Evolutionary conservation across 352 stramenopile species (phyloP).

Genomic region (Elongisporangium senticosum): DNA sequence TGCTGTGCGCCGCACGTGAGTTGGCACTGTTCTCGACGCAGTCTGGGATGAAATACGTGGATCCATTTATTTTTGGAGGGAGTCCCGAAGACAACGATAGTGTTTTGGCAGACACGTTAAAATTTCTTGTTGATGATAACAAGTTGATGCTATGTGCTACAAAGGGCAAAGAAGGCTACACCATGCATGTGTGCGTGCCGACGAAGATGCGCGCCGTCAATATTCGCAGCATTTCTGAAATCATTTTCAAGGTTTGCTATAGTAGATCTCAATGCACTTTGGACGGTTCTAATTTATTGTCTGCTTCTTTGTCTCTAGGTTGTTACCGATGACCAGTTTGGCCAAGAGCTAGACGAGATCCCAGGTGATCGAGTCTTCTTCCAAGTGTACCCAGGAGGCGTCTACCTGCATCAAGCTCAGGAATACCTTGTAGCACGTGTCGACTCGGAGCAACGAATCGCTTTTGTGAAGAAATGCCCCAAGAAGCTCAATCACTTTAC

Average conservation of each 20-base stretch:
- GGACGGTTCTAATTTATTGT: neutral
- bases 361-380: slow-evolving; percentile 87
- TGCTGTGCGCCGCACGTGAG: slow-evolving; percentile 93
- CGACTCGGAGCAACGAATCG: slow-evolving; percentile 63
- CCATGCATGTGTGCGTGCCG: slow-evolving; percentile 52
- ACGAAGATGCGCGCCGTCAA: slow-evolving; percentile 53
- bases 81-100: neutral
- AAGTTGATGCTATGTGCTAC: slow-evolving; percentile 36
- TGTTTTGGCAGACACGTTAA: slow-evolving; percentile 1
- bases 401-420: slow-evolving; percentile 89
- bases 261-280: too few relatives aligned
- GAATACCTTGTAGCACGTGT: slow-evolving; percentile 89
- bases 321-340: slow-evolving; percentile 41
- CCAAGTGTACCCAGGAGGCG: slow-evolving; percentile 86
- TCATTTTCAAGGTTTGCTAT: slow-evolving; percentile 37
- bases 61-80: slow-evolving; percentile 55
- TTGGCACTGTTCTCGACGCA: slow-evolving; percentile 76
- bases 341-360: slow-evolving; percentile 80
- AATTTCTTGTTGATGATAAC: slow-evolving; percentile 26
- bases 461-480: slow-evolving; percentile 54
- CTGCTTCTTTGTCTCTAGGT: slow-evolving; percentile 17
- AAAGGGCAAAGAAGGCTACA: slow-evolving; percentile 35
- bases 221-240: slow-evolving; percentile 62
- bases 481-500: slow-evolving; percentile 87
- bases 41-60: slow-evolving; percentile 55